phyloP scores from a whole-genome alignment of 1,284 basidiomycete genomes.

The Moniliophthora roreri region DNA sequence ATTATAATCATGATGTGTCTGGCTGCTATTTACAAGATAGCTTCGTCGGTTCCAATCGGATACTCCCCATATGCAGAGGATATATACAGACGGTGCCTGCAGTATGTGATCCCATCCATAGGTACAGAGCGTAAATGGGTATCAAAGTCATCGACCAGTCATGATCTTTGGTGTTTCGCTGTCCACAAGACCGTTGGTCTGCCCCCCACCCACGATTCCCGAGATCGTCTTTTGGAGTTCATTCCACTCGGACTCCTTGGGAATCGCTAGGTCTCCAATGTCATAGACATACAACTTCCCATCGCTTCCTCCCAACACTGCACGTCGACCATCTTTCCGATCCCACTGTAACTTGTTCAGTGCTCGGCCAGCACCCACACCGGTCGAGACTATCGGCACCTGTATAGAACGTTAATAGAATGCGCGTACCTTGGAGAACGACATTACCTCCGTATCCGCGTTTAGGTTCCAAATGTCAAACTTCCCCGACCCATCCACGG shows the following conservation, averaged over 20 bases:
- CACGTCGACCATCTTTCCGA: slow-evolving; percentile 78
- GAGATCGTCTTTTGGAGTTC: slow-evolving; percentile 84
- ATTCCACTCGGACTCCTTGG: slow-evolving; percentile 86
- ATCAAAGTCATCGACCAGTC: slow-evolving; percentile 40
- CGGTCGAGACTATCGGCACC: slow-evolving; percentile 82
- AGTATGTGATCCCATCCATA: no score
- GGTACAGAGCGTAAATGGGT: no score
- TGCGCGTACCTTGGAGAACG: not conserved
- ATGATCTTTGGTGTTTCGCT: slow-evolving; percentile 39
- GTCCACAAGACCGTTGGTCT: slow-evolving; percentile 52
- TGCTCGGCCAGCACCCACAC: slow-evolving; percentile 71
- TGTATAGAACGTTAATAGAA: slow-evolving; percentile 28
- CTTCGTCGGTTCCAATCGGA: no score
- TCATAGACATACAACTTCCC: slow-evolving; percentile 94
- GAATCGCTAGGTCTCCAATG: slow-evolving; percentile 85
- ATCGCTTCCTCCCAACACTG: slow-evolving; percentile 88
- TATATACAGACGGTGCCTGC: no score
- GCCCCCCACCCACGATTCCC: slow-evolving; percentile 56
- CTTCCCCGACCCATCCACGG: slow-evolving; percentile 91
- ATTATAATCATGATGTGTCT: no score
- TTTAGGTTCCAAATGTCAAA: slow-evolving; percentile 99
- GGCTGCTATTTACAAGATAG: no score
- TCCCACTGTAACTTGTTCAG: slow-evolving; percentile 98
- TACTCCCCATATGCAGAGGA: no score
- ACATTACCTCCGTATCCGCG: slow-evolving; percentile 85